These are phyloP conservation scores for Phylloporus sp. DNA, from an alignment of 768 basidiomycete genomes.

Conservation along the genomic window DNA sequence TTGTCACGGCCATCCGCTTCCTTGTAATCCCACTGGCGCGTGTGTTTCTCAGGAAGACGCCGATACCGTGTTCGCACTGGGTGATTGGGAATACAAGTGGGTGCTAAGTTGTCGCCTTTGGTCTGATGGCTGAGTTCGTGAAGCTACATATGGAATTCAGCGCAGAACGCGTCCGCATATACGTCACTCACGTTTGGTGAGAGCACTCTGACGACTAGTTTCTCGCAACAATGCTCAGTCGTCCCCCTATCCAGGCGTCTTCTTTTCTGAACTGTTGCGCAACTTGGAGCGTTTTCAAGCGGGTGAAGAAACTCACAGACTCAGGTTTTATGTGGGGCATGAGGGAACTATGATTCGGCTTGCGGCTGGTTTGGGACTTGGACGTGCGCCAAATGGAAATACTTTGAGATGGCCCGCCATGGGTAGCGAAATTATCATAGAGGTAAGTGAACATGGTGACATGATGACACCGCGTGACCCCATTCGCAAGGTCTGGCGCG, in stretches of 20 bases:
- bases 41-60: slow-evolving; percentile 45
- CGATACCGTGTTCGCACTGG: slow-evolving; percentile 48
- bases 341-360: slow-evolving; percentile 44
- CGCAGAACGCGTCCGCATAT: slow-evolving; percentile 40
- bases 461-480: neutral
- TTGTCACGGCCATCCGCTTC: slow-evolving; percentile 37
- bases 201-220: neutral
- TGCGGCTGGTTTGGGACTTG: slow-evolving; percentile 38
- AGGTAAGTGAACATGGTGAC: slow-evolving; percentile 28
- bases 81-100: slow-evolving; percentile 59
- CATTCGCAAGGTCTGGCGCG: slow-evolving; percentile 39
- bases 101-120: neutral
- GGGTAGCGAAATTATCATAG: slow-evolving; percentile 43
- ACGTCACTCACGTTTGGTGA: slow-evolving; percentile 42
- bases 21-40: slow-evolving; percentile 38
- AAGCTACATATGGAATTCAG: slow-evolving; percentile 49
- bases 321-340: slow-evolving; percentile 43
- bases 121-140: neutral
- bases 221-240: neutral
- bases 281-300: slow-evolving; percentile 35
- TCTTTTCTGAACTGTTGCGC: slow-evolving; percentile 40
- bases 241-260: slow-evolving; percentile 32
- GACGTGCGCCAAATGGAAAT: slow-evolving; percentile 19
- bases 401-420: slow-evolving; percentile 44
- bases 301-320: slow-evolving; percentile 32